Conservation (phyloP, 148 eudicot species). For the Camellia granthamiana region DNA sequence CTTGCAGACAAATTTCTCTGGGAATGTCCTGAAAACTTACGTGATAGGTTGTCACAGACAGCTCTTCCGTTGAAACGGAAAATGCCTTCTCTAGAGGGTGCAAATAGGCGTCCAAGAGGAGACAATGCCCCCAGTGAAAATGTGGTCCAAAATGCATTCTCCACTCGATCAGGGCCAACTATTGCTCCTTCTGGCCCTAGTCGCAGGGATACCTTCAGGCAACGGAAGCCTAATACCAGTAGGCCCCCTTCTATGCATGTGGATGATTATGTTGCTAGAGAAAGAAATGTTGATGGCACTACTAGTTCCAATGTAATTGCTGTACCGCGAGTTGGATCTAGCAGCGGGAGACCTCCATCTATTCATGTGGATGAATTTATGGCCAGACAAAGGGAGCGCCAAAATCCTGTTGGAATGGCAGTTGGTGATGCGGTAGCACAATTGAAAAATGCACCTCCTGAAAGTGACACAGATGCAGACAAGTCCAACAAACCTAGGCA, state of each 20-base stretch:
- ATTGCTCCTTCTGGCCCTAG: conserved; percentile 52
- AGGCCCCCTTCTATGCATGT: conserved; percentile 99
- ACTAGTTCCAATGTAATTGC: conserved; percentile 80
- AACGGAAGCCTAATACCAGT: conserved; percentile 94
- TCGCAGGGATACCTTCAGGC: conserved; percentile 82
- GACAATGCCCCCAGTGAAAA: conserved; percentile 53
- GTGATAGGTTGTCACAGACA: conserved; percentile 69
- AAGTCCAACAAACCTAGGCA: conserved; percentile 56
- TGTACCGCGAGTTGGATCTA: conserved; percentile 76
- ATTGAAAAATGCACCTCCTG: conserved; percentile 42
- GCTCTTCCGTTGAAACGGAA: conserved; percentile 63
- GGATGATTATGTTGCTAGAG: conserved; percentile 96
- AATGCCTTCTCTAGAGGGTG: conserved; percentile 55
- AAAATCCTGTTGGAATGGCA: conserved; percentile 51
- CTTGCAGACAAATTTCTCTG: conserved; percentile 63
- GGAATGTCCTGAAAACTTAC: conserved; percentile 96
- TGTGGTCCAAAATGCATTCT: conserved; percentile 29
- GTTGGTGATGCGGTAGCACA: conserved; percentile 47
- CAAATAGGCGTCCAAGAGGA: conserved; percentile 71
- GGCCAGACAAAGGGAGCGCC: conserved; percentile 93
- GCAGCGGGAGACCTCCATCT: conserved; percentile 94
- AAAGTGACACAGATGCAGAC: conserved; percentile 40
- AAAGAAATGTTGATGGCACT: conserved; percentile 78
- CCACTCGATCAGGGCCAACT: conserved; percentile 58
- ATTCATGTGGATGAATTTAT: conserved; percentile 97